phyloP scores from a whole-genome alignment of 805 yeast genomes.

The Pichia cephalocereana region DNA sequence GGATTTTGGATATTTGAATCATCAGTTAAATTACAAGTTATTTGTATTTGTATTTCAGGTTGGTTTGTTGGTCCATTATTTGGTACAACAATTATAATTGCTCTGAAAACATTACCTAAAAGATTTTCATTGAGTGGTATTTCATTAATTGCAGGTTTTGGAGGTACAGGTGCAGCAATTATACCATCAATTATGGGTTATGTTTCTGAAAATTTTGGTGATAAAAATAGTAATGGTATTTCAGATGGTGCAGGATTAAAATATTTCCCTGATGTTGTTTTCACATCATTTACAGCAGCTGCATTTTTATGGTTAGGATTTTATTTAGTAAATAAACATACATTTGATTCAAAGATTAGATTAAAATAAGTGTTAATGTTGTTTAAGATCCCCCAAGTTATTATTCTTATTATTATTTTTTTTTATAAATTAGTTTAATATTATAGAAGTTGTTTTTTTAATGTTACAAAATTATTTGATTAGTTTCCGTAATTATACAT shows the following conservation, averaged over 20 bases:
- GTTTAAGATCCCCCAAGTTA: too few species aligned
- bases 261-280: conserved; percentile 22
- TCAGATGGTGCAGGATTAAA: conserved; percentile 23
- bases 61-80: conserved; percentile 45
- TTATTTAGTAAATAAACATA: conserved; percentile 13
- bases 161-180: conserved; percentile 77
- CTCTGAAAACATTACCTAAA: conserved; percentile 53
- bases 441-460: too few species aligned
- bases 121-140: conserved; percentile 55
- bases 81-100: conserved; percentile 62
- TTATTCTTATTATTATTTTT: background rate
- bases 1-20: conserved; percentile 25
- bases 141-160: conserved; percentile 69
- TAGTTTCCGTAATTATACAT: too few species aligned
- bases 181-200: conserved; percentile 59
- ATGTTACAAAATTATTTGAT: too few species aligned
- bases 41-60: conserved; percentile 35
- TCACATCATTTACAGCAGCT: conserved; percentile 17
- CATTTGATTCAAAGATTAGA: conserved; percentile 12
- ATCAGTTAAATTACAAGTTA: conserved; percentile 21
- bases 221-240: conserved; percentile 5
- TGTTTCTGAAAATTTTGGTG: conserved; percentile 24
- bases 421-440: background rate
- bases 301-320: conserved; percentile 21
- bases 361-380: conserved; percentile 1